Evolutionary conservation across 805 yeast genomes (phyloP), one percentile per base, ranked within the genome.

Genomic region (Lipomyces yamadae): DNA sequence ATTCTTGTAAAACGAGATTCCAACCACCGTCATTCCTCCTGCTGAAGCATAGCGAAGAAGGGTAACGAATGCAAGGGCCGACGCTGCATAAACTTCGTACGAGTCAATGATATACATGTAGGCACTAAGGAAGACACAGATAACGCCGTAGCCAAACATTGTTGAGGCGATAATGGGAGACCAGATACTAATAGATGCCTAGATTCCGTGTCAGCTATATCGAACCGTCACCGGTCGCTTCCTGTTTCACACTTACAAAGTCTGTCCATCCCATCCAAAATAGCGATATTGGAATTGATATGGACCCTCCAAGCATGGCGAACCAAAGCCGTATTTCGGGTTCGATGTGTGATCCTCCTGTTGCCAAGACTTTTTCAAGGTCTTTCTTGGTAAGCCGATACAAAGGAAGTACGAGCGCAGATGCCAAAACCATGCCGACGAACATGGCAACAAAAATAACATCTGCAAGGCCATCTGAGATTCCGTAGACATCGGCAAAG

Each of bases 41-140:
- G 84, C 82, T 80, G 84, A 80, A 0, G 78, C 72, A 62, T 84
- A 81, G 76, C 89, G 79, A 35, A 85, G 79, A 62, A 86, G 78
- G 1, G 87, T 89, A 77, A 90, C 91, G 10, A 95, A 94, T 45
- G 95, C 94, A 66, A 91, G 76, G 2, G 93, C 92, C n/a, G 91
- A 86, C 0, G 96, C 96, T 42, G 90, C 88, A 39, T 74, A 78
- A 11, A 79, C 74, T 70, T 84, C 78, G 72, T 81, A 82, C 34
- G 80, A 81, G 66, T 81, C 84, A 33, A 81, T 75, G 54, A 81
- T 65, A 61, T 74, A 74, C 78, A 79, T 80, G 72, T 81, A 76
- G 11, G 80, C 78, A 8, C 83, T 82, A 54, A 80, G 74, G 67
- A 81, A 79, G 37, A 79, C 73, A 63, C 79, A 72, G 13, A 79